Conservation (phyloP, 495 filamentous ascomycete genomes). For the Mytilinidion resinicola region DNA sequence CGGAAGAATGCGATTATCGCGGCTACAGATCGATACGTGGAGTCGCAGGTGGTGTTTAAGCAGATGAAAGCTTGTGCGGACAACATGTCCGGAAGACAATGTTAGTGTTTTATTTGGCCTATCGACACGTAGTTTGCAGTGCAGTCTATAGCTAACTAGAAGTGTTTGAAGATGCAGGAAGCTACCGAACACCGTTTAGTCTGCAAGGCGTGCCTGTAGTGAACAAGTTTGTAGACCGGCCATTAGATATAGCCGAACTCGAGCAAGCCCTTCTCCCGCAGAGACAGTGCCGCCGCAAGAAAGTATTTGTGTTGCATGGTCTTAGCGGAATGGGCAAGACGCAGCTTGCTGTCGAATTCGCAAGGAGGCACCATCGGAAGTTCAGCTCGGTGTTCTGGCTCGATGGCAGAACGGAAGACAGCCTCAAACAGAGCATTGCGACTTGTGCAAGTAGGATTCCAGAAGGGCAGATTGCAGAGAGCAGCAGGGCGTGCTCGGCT, state of each 20-base stretch:
- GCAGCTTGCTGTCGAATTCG: too few relatives aligned
- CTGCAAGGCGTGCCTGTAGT: conserved; percentile 20
- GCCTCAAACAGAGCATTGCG: conserved; percentile 7
- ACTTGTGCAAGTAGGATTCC: background rate
- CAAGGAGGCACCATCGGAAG: background rate
- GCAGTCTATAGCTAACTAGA: too few relatives aligned
- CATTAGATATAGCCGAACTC: conserved; percentile 8
- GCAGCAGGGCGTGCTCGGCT: background rate
- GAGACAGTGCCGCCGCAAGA: background rate
- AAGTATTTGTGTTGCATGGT: background rate
- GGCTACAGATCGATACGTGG: too few relatives aligned
- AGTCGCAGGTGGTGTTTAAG: too few relatives aligned
- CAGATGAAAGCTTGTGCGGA: too few relatives aligned
- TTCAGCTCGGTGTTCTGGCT: conserved; percentile 14
- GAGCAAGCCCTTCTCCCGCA: conserved; percentile 14
- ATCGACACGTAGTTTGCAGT: too few relatives aligned
- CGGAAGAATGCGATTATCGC: too few relatives aligned
- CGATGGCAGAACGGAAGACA: background rate
- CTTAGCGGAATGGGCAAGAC: too few relatives aligned
- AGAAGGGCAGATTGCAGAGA: background rate
- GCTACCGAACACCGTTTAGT: conserved; percentile 14
- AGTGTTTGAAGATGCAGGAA: too few relatives aligned
- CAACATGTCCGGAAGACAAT: too few relatives aligned
- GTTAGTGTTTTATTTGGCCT: too few relatives aligned
- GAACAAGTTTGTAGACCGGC: conserved; percentile 16